phyloP scores from a whole-genome alignment of 106 monocot species.

The Triglochin maritima region DNA sequence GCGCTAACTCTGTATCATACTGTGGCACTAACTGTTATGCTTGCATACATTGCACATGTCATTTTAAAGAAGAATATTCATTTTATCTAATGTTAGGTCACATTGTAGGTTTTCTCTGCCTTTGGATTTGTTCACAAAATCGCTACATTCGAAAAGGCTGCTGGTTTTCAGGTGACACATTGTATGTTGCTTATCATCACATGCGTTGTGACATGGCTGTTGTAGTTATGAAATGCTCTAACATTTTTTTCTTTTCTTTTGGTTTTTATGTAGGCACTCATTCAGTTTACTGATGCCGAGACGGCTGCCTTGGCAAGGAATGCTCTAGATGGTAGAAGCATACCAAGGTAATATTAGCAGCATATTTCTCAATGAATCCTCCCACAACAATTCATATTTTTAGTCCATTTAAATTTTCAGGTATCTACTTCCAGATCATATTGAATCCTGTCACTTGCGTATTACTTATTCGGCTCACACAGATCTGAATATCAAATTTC shows the following conservation, averaged over 20 bases:
- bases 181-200: background rate
- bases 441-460: conserved; percentile 67
- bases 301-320: conserved; percentile 63
- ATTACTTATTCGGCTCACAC: conserved; percentile 95
- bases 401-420: conserved; percentile 24
- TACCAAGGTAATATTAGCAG: conserved; percentile 43
- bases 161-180: conserved; percentile 59
- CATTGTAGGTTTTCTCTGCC: conserved; percentile 57
- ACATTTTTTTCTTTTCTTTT: background rate
- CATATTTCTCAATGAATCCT: background rate
- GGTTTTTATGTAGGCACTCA: conserved; percentile 40
- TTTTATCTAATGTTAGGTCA: too few species aligned
- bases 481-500: conserved; percentile 97
- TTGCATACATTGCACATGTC: background rate
- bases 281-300: conserved; percentile 66
- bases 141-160: conserved; percentile 75
- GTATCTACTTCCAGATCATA: conserved; percentile 90
- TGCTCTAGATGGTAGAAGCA: conserved; percentile 87
- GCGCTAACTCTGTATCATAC: too few species aligned
- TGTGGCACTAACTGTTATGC: too few species aligned
- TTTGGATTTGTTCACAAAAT: conserved; percentile 81
- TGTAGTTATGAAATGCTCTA: background rate
- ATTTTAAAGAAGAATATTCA: too few species aligned
- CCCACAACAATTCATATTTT: background rate
- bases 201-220: background rate